These are phyloP conservation scores for Colletotrichum aenigma DNA, from an alignment of 2,329 filamentous ascomycete species.

Conservation along the genomic window DNA sequence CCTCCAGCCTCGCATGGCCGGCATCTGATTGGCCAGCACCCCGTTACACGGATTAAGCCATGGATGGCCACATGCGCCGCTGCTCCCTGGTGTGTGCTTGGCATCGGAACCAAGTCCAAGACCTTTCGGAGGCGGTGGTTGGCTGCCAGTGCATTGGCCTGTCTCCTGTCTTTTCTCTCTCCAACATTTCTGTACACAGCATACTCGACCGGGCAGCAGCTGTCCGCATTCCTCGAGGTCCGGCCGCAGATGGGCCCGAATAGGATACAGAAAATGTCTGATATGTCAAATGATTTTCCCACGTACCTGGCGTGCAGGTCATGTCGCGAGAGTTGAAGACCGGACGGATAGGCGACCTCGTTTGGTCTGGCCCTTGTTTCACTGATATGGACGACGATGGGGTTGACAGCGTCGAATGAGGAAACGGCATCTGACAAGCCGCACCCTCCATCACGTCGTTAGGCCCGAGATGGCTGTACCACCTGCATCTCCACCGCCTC, in stretches of 20 bases:
- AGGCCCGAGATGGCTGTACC: conserved; percentile 8
- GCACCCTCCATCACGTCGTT: conserved; percentile 11
- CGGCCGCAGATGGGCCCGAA: background rate
- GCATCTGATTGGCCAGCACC: background rate
- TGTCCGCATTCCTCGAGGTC: background rate
- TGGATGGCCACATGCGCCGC: conserved; percentile 16
- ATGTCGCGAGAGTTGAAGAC: background rate
- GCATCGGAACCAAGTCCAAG: background rate
- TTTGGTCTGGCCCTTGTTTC: conserved; percentile 19
- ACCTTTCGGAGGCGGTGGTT: background rate
- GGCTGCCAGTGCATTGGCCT: background rate
- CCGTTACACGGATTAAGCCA: conserved; percentile 3
- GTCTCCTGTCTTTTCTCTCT: background rate
- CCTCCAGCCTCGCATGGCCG: conserved; percentile 14
- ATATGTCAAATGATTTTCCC: background rate
- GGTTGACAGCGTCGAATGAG: conserved; percentile 8
- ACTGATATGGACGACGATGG: conserved; percentile 10
- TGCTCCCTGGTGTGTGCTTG: conserved; percentile 4
- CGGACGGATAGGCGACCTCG: conserved; percentile 11
- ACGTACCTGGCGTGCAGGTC: conserved; percentile 6
- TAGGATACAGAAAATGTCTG: background rate
- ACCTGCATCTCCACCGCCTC: conserved; percentile 20
- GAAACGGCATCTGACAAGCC: conserved; percentile 12
- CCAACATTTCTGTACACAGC: background rate
- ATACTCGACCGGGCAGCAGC: background rate